Evolutionary conservation across 495 filamentous ascomycete genomes (phyloP).

Genomic region (Xylaria palmicola): DNA sequence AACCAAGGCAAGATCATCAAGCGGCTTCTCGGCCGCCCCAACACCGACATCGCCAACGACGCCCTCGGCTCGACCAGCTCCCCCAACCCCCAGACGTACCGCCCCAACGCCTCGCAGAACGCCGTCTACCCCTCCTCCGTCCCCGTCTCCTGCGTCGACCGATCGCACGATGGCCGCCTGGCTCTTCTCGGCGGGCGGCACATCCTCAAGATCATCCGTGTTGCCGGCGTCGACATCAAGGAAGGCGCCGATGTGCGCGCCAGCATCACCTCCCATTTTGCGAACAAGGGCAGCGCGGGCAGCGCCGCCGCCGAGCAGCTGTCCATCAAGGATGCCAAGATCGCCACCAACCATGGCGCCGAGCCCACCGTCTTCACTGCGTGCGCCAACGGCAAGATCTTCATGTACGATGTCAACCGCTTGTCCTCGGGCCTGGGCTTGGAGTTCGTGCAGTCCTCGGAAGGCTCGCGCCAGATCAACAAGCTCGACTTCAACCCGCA

Average conservation of each 20-base stretch:
- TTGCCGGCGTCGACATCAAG: conserved; percentile 66
- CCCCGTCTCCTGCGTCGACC: conserved; percentile 73
- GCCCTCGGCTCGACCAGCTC: conserved; percentile 38
- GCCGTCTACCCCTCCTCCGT: conserved; percentile 69
- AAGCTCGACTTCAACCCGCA: conserved; percentile 87
- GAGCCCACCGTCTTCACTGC: conserved; percentile 71
- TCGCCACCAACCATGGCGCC: conserved; percentile 56
- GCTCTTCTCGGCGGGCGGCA: conserved; percentile 80
- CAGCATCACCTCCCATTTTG: conserved; percentile 67
- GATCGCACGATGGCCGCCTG: conserved; percentile 70
- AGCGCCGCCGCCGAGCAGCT: conserved; percentile 64
- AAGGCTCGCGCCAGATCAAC: conserved; percentile 91
- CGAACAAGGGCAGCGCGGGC: conserved; percentile 54
- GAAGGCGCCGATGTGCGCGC: conserved; percentile 81
- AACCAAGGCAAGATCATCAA: conserved; percentile 53
- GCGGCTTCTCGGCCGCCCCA: conserved; percentile 49
- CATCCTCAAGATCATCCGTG: conserved; percentile 77
- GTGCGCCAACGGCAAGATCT: conserved; percentile 80
- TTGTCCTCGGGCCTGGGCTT: conserved; percentile 53
- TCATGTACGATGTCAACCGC: conserved; percentile 79
- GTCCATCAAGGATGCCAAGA: conserved; percentile 80
- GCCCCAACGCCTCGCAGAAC: conserved; percentile 70
- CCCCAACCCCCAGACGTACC: conserved; percentile 35
- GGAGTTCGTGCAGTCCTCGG: conserved; percentile 67
- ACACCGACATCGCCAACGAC: conserved; percentile 38